Base-by-base conservation (phyloP, 768 basidiomycete species). In the Psilocybe azurescens region DNA sequence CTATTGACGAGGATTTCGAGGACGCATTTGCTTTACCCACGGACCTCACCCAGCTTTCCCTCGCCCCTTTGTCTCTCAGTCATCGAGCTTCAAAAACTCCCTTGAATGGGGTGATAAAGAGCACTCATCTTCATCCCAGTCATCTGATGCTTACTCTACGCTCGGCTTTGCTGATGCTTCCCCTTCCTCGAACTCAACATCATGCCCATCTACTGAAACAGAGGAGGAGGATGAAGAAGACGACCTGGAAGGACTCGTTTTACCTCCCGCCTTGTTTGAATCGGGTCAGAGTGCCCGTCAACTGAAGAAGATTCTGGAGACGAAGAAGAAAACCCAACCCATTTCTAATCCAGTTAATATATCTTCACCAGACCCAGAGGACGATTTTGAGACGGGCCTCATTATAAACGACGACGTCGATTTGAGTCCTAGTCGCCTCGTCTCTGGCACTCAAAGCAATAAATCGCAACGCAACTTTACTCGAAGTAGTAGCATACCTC, bases 41-140 rank as follows among this genome's bases (percentile, higher is more conserved):
- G 57, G 88, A 93, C 71, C 84, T 95, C 59, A 92, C 90, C 8
- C 87, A 85, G 70, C 85, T 95, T 55, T 94, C 93, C 18, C 87
- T 95, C 47, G 89, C 89, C 46, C 91, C 94, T 56, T 78, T 89
- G 59, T 86, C 90, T 32, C 85, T 93, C 18, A 86, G 81, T 65
- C 90, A 93, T 70, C 87, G 89, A 55, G 83, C 89, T 8, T 94
- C 93, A 59, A 94, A 78, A 86, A 85, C 54, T 93, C 93, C 0
- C 81, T 94, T 29, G 92, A 93, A 76, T 94, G 92, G 91, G 81
- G 89, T 32, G 92, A 94, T 76, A 91, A 86, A 71, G 91, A 94
- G 69, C 86, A 90, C 49, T 90, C 93, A 1, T 87, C 84, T 4
- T 92, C 91, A 5, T 92, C 91, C 13, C 90, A 91, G 69, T 94